Evolutionary conservation across 306 rosid species (phyloP).

Genomic region (Chamaecrista fasciculata): DNA sequence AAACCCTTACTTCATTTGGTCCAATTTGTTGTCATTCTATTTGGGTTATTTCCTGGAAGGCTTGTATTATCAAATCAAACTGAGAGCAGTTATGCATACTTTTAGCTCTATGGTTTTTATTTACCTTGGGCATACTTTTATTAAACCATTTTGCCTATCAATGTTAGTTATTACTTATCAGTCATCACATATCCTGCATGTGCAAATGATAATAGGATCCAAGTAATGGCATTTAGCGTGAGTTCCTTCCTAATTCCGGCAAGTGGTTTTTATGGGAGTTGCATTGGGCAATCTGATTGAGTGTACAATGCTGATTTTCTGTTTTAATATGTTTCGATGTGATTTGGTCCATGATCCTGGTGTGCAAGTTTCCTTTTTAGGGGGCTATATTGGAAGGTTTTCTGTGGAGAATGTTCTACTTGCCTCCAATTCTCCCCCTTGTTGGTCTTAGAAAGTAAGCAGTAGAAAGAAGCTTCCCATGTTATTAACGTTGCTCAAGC

Average conservation of each 20-base stretch:
- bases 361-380: background rate
- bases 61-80: constrained; percentile 4
- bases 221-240: constrained; percentile 7
- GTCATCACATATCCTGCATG: background rate
- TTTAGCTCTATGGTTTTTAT: constrained; percentile 3
- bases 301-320: constrained; percentile 9
- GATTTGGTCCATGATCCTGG: background rate
- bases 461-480: background rate
- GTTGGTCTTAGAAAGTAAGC: constrained; percentile 4
- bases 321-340: background rate
- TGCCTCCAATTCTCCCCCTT: background rate
- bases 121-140: background rate
- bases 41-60: background rate
- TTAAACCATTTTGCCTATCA: constrained; percentile 10
- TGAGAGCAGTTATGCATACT: background rate
- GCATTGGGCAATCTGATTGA: constrained; percentile 1
- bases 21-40: background rate
- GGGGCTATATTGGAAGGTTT: constrained; percentile 20
- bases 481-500: background rate
- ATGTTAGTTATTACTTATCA: background rate
- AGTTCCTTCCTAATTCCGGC: constrained; percentile 1
- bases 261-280: background rate
- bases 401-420: background rate
- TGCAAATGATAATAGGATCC: constrained; percentile 14
- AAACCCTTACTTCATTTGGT: background rate